phyloP scores from a whole-genome alignment of 176 grass and related monocot species.

The Oryza australiensis region DNA sequence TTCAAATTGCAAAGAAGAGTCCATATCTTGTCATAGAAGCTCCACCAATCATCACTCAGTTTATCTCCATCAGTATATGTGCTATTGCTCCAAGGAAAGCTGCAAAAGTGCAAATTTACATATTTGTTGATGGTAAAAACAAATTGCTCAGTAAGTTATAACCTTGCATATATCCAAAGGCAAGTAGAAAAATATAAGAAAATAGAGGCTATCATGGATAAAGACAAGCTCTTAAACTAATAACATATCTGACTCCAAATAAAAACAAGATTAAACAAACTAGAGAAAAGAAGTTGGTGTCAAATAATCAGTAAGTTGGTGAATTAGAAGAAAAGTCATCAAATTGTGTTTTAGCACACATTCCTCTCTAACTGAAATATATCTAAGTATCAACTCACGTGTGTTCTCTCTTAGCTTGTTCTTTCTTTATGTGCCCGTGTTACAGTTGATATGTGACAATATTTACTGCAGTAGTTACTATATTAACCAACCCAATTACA shows the following conservation, averaged over 20 bases:
- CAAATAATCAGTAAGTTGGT: conserved; percentile 18
- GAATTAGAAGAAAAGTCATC: too few relatives aligned
- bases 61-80: conserved; percentile 52
- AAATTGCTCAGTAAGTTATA: conserved; percentile 11
- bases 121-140: conserved; percentile 25
- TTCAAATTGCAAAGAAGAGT: conserved; percentile 70
- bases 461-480: neutral
- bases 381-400: too few relatives aligned
- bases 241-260: neutral
- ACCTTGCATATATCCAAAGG: conserved; percentile 12
- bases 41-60: conserved; percentile 67
- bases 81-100: conserved; percentile 58
- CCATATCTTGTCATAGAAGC: conserved; percentile 89
- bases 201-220: neutral
- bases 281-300: conserved; percentile 19
- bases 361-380: too few relatives aligned
- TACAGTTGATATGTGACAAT: conserved; percentile 7
- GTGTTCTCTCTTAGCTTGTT: neutral
- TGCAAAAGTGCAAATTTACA: conserved; percentile 50
- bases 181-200: neutral
- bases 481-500: neutral
- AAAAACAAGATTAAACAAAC: neutral
- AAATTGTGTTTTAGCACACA: too few relatives aligned
- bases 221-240: conserved; percentile 24
- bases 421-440: neutral